Base-by-base conservation (phyloP, 176 grass and related monocot species). In the Hordeum vulgare region DNA sequence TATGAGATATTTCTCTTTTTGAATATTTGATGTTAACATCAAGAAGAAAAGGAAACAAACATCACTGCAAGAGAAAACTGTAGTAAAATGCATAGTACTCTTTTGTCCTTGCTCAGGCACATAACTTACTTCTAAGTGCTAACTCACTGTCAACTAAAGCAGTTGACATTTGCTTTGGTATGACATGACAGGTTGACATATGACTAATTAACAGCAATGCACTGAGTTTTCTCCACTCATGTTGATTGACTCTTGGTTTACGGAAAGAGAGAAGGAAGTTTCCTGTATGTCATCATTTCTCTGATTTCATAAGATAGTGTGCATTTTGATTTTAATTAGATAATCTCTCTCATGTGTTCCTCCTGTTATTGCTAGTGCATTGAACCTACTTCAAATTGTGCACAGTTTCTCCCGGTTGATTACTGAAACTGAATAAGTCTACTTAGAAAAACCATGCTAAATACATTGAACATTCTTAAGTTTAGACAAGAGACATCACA, bases 151-250 rank as follows among this genome's bases (percentile, higher is more conserved):
- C 79, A 86, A 15, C 88, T 74, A 83, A 65, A 17, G 33, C 9
- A 66, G 84, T 86, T 86, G 88, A 86, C 84, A 90, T 86, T 85
- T 85, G 49, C 4, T 66, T 86, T 86, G 79, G 58, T 61, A 81
- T 35, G 33, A 10, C 77, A 40, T 45, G 42, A 51, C 39, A 75
- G 78, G 37, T 73, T 45, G 26, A 80, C 17, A 66, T 63, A 47
- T 56, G 71, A 75, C 40, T 62, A 34, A 45, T 58, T 71, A 66
- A 66, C 72, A 72, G 14, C 20, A 54, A 66, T 4, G 18, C 11
- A 70, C 39, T 82, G 7, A 28, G 77, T 45, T 56, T 37, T 76
- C 71, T 66, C 71, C 60, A 66, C 74, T 86, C 74, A 67, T 47
- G 82, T 31, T 58, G 7, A 17, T 73, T 73, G 72, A 86, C 73